phyloP scores from a whole-genome alignment of 2,329 filamentous ascomycete genomes.

The Dissoconium aciculare region DNA sequence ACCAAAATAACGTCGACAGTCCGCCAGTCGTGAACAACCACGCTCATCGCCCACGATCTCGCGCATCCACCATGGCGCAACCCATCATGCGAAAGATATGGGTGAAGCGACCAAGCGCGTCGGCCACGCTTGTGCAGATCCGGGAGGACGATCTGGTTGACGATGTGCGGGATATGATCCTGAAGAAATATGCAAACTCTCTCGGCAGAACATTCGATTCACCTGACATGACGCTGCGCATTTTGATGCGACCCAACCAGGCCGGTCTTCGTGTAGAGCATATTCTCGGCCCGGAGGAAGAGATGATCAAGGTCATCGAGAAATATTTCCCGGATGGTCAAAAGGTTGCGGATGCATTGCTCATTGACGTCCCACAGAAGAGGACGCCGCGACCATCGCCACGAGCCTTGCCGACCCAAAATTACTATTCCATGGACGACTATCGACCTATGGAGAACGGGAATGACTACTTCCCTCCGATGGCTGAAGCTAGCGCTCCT shows the following conservation, averaged over 20 bases:
- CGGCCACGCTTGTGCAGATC: slow-evolving; percentile 73
- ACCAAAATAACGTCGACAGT: not conserved
- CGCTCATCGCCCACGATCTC: slow-evolving; percentile 2
- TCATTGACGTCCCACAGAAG: slow-evolving; percentile 71
- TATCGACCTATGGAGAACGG: slow-evolving; percentile 51
- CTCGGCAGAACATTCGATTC: slow-evolving; percentile 78
- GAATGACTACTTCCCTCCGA: slow-evolving; percentile 71
- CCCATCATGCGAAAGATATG: slow-evolving; percentile 65
- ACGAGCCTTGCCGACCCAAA: slow-evolving; percentile 34
- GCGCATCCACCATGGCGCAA: slow-evolving; percentile 10
- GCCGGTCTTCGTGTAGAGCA: slow-evolving; percentile 39
- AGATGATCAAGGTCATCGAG: slow-evolving; percentile 63
- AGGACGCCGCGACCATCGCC: slow-evolving; percentile 73
- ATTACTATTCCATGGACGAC: slow-evolving; percentile 47
- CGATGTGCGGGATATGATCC: slow-evolving; percentile 80
- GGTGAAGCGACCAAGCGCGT: slow-evolving; percentile 77
- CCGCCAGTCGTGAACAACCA: not conserved
- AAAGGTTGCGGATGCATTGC: slow-evolving; percentile 69
- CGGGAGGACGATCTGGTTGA: slow-evolving; percentile 84
- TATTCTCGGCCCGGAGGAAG: slow-evolving; percentile 69
- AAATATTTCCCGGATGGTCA: slow-evolving; percentile 76
- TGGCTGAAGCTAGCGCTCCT: slow-evolving; percentile 35
- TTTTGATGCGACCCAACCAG: slow-evolving; percentile 44
- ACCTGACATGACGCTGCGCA: slow-evolving; percentile 70
- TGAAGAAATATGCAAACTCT: slow-evolving; percentile 88